Evolutionary conservation across 192 early-diverging fungal species (phyloP), one percentile per base, ranked within the genome.

Genomic region (Chytriomyces sp.): DNA sequence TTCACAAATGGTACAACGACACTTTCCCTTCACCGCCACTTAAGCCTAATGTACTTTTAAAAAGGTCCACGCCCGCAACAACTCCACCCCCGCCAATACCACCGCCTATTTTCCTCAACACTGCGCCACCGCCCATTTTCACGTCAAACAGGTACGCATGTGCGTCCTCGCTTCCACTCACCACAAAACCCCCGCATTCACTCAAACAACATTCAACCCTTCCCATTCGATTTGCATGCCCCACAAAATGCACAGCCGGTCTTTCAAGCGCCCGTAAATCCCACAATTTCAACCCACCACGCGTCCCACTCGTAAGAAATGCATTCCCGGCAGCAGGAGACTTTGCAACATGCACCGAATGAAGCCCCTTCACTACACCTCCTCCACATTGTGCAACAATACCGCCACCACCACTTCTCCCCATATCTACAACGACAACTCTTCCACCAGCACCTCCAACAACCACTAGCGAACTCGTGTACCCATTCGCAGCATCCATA

Each of bases 61-160:
- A 57, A 57, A 20, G 64, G 18, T 67, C 83, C 20, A 84, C 83
- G 3, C 68, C 44, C 6, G 67, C 43, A 9, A 80, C 83, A 16
- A 68, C 83, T 57, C 79, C 83, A 4, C 16, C 57, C 20, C 20
- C 61, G 28, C 80, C 77, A 13, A 75, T 75, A 0, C 45, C 45
- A 10, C 72, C 9, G 35, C 35, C 35, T 1, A 35, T 35, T 35
- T 35, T 35, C 66, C 60, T 62, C 6, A 50, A 69, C 44, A 79
- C 5, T 5, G 81, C 80, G 20, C 23, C 66, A 10, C 71, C 46
- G 3, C 77, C 69, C 50, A 63, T 77, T 6, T 80, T 66, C 16
- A 80, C 59, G 64, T 84, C 83, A 61, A 79, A 85, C 50, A 85
- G 18, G 50, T 82, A 82, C 13, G 81, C 83, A 46, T 85, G 81